These are phyloP conservation scores for Phoma sp. DNA, from an alignment of 2,329 filamentous ascomycete species.

Conservation along the genomic window DNA sequence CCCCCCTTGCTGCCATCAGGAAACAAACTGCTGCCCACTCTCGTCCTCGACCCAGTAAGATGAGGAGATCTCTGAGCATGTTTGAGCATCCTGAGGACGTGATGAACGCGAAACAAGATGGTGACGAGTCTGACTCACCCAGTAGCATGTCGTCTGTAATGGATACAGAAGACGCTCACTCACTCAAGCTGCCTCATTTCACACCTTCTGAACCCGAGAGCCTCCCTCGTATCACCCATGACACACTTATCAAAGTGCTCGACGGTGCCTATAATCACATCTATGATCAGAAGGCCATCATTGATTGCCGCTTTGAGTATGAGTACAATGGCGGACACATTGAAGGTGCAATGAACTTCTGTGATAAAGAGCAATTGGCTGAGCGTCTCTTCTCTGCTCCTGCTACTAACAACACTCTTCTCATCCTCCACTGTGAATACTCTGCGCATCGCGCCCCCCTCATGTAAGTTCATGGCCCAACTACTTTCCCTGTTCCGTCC, in stretches of 20 bases:
- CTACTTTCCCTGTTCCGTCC: not conserved
- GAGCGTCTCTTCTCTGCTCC: conserved; percentile 71
- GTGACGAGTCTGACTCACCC: conserved; percentile 62
- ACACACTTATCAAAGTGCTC: conserved; percentile 83
- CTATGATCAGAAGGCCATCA: conserved; percentile 82
- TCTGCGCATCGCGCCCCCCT: conserved; percentile 94
- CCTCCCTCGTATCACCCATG: conserved; percentile 83
- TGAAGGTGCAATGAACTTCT: conserved; percentile 90
- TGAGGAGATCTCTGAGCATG: conserved; percentile 94
- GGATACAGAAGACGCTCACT: conserved; percentile 79
- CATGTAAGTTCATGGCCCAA: conserved; percentile 62
- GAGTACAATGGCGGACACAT: conserved; percentile 98
- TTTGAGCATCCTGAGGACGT: conserved; percentile 91
- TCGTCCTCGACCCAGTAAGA: conserved; percentile 71
- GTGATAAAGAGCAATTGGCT: conserved; percentile 89
- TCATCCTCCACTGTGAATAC: conserved; percentile 98
- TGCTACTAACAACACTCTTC: conserved; percentile 74
- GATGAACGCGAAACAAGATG: conserved; percentile 71
- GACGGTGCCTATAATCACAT: conserved; percentile 79
- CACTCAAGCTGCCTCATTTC: conserved; percentile 82
- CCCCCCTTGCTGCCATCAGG: conserved; percentile 72
- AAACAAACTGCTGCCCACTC: conserved; percentile 69
- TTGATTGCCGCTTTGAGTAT: conserved; percentile 98
- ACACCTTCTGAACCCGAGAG: conserved; percentile 81
- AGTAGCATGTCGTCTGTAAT: conserved; percentile 74